Conservation (phyloP, 805 yeast genomes). For the Starmera quercuum region DNA sequence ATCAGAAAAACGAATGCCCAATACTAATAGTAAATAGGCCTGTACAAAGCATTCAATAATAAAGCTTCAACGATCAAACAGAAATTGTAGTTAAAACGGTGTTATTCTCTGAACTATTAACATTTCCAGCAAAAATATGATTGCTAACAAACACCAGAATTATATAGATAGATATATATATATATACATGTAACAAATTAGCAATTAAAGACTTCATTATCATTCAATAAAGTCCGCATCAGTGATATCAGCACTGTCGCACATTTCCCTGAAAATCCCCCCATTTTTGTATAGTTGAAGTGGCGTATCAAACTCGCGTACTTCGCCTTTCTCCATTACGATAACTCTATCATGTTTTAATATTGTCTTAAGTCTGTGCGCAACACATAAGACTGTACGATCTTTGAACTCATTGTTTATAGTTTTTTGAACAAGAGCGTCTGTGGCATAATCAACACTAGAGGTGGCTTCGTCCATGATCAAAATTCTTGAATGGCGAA, state of each 20-base stretch:
- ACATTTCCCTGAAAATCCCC: slow-evolving; percentile 53
- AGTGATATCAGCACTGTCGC: slow-evolving; percentile 39
- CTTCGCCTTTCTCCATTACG: slow-evolving; percentile 62
- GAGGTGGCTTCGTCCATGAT: slow-evolving; percentile 83
- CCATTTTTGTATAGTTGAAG: slow-evolving; percentile 32
- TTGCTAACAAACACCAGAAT: no score
- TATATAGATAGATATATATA: no score
- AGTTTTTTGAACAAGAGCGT: slow-evolving; percentile 67
- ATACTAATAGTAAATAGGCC: no score
- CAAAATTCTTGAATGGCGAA: slow-evolving; percentile 64
- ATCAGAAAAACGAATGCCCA: no score
- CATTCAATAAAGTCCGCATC: slow-evolving; percentile 32
- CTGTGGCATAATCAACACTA: slow-evolving; percentile 81
- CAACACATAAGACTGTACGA: slow-evolving; percentile 80
- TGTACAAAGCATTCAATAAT: no score
- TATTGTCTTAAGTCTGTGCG: slow-evolving; percentile 76
- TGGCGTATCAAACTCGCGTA: slow-evolving; percentile 61
- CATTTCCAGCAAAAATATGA: no score
- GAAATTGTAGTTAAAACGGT: no score
- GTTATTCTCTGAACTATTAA: no score
- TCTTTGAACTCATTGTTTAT: slow-evolving; percentile 59
- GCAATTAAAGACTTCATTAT: no score
- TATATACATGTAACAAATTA: no score
- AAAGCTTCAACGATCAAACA: no score
- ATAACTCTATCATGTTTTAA: slow-evolving; percentile 62